Evolutionary conservation across 2,329 filamentous ascomycete species (phyloP).

Genomic region (Escovopsis weberi): DNA sequence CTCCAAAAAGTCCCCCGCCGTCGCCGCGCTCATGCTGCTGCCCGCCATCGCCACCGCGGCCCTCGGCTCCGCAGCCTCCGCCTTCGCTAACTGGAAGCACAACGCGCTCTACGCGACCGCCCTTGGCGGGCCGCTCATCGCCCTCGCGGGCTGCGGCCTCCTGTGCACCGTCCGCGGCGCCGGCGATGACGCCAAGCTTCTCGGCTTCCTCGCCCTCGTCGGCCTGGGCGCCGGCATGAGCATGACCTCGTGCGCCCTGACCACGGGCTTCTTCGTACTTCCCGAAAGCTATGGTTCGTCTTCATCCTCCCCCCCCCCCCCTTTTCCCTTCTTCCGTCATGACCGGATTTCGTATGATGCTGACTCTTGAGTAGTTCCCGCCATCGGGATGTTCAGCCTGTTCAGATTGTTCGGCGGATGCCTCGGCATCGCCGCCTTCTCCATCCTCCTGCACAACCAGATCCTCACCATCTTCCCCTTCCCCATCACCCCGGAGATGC

Average conservation of each 20-base stretch:
- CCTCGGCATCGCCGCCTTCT: constrained; percentile 37
- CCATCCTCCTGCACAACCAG: constrained; percentile 28
- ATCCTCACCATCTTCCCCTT: constrained; percentile 13
- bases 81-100: not conserved
- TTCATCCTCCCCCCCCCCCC: not conserved
- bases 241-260: constrained; percentile 30
- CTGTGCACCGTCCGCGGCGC: constrained; percentile 22
- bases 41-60: not conserved
- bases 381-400: constrained; percentile 37
- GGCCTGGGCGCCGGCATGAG: constrained; percentile 37
- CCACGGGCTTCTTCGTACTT: constrained; percentile 26
- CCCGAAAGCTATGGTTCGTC: constrained; percentile 29
- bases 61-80: not conserved
- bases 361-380: constrained; percentile 23
- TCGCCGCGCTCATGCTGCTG: not conserved
- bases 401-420: constrained; percentile 37
- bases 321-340: too few species aligned
- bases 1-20: not conserved
- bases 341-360: not conserved
- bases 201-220: constrained; percentile 34
- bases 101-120: not conserved
- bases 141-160: constrained; percentile 29
- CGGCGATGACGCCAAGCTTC: constrained; percentile 26
- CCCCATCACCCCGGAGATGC: constrained; percentile 13
- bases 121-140: constrained; percentile 20